Percentiles rank a stretch among this genome's conserved stretches.
Conservation (phyloP, 106 monocot species). For the Posidonia australis region DNA sequence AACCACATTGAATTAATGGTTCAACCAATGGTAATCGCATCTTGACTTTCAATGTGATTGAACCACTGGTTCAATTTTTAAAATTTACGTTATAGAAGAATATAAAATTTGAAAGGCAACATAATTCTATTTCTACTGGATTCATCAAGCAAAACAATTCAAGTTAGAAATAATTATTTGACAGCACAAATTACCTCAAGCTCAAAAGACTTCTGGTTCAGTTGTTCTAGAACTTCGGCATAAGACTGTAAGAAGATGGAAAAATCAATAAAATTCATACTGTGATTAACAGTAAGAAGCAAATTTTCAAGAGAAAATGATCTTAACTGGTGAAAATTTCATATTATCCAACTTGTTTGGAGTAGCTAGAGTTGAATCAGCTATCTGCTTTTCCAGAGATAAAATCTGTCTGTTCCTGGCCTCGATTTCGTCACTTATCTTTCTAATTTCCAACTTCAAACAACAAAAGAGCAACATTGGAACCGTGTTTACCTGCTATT, state of each 20-base stretch:
- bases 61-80: no score
- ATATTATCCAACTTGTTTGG: conserved; percentile 37
- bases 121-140: no score
- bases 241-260: conserved; percentile 44
- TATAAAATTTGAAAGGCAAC: no score
- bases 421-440: conserved; percentile 62
- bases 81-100: no score
- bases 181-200: conserved; percentile 58
- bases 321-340: conserved; percentile 37
- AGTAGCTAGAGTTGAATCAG: conserved; percentile 32
- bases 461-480: neutral
- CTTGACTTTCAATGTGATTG: no score
- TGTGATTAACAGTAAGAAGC: conserved; percentile 12
- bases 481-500: neutral
- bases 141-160: no score
- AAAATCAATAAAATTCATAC: conserved; percentile 14
- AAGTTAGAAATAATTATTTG: no score
- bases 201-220: conserved; percentile 67
- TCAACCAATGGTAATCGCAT: no score
- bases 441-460: conserved; percentile 63
- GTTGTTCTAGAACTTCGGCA: conserved; percentile 45
- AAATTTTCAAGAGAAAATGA: neutral
- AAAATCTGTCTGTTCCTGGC: conserved; percentile 54
- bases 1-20: no score
- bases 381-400: conserved; percentile 64